Conservation (phyloP, 2,329 filamentous ascomycete species). For the Colletotrichum cordylinicola region DNA sequence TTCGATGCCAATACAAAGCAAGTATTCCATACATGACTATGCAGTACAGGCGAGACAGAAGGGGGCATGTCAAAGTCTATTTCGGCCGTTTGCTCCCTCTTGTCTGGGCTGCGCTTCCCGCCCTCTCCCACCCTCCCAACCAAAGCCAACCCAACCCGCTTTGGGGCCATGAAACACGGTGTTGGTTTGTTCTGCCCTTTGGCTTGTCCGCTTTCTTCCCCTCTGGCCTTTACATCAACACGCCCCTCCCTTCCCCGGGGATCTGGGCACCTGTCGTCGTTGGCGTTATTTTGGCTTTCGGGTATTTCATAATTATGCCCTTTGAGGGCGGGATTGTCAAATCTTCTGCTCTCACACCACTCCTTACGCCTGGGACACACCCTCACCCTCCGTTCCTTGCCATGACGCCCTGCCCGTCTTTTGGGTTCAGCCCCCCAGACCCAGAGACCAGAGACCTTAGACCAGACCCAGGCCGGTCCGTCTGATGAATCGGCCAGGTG, state of each 20-base stretch:
- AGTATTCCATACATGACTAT: not conserved
- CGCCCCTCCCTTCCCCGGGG: not conserved
- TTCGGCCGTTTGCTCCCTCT: not conserved
- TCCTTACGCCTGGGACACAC: not conserved
- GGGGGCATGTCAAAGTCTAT: not conserved
- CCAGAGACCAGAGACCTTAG: not conserved
- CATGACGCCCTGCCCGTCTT: not conserved
- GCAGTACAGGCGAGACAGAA: not conserved
- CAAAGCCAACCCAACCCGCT: not conserved
- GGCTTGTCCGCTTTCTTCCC: not conserved
- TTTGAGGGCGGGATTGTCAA: not conserved
- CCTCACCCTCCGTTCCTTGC: not conserved
- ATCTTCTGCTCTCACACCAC: not conserved
- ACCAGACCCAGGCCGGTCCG: not conserved
- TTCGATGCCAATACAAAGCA: not conserved
- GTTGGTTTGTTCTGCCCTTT: not conserved
- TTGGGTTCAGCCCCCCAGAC: not conserved
- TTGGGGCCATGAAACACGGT: slow-evolving; percentile 5
- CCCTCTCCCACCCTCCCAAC: not conserved
- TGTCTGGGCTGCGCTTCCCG: not conserved
- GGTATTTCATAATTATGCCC: not conserved
- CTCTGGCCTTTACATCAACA: not conserved
- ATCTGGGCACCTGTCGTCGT: not conserved
- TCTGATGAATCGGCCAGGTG: not conserved
- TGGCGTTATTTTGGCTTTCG: not conserved